Evolutionary conservation across 441 rosid genomes (phyloP), one percentile per base, ranked within the genome.

Genomic region (Breynia disticha): DNA sequence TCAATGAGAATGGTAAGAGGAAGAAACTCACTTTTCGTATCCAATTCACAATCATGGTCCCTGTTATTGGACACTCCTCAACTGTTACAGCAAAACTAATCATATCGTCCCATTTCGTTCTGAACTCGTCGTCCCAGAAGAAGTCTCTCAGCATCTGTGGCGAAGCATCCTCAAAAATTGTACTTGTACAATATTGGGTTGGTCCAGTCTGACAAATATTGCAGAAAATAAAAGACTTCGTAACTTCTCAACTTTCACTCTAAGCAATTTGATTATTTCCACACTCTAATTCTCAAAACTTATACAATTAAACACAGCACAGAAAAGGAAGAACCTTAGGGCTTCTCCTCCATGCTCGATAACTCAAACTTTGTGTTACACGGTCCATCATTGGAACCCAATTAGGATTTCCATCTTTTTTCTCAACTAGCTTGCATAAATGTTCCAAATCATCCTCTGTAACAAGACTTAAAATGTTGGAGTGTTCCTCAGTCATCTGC

Each of bases 101-200:
- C 97, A 84, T 89, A 64, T 82, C 78, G 51, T 89, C 94, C 97
- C 97, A 89, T 49, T 73, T 74, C n/a, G 74, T 59, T 50, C 94
- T 76, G 57, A 84, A 89, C 50, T 75, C 83, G 53, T 89, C 90
- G 24, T 89, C 97, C 97, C 95, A 86, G 51, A 82, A 89, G 60
- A 89, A 86, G 62, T 86, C 95, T 65, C 94, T 79, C 68, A 86
- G 67, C 45, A 66, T 28, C 71, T 78, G 82, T 6, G 97, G 77
- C 0, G 76, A 64, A 47, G 79, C 82, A 72, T 82, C 76, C 64
- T 84, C 93, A 63, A 82, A 80, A 20, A 86, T 69, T 1, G 88
- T 86, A 55, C 75, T 68, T 63, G 74, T 74, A 17, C 80, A 80
- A 59, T 80, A 86, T 54, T 84, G 82, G 14, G 93, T 79, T 48